These are phyloP conservation scores for Suhomyces maxii DNA, from an alignment of 1,139 yeast genomes.

Conservation along the genomic window DNA sequence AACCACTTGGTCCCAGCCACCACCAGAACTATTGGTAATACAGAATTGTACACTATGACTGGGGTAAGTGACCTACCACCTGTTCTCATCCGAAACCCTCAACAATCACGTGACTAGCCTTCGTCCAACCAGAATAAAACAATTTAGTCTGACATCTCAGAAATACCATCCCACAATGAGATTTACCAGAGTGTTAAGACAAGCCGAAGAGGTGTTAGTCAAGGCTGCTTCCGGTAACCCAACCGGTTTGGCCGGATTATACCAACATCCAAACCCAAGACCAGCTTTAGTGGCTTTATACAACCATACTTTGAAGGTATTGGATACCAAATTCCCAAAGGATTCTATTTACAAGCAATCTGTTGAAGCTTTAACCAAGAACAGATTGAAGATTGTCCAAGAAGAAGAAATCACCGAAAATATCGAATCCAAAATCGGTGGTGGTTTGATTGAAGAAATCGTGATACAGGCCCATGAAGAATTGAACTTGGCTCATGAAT, in stretches of 20 bases:
- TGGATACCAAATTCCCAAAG: constrained; percentile 63
- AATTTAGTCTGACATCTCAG: constrained; percentile 7
- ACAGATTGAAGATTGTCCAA: constrained; percentile 70
- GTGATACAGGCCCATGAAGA: constrained; percentile 84
- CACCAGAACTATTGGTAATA: too few relatives aligned
- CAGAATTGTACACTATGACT: too few relatives aligned
- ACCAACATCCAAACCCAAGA: constrained; percentile 82
- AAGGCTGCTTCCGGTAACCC: constrained; percentile 70
- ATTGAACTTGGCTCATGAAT: constrained; percentile 62
- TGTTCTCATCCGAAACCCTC: too few relatives aligned
- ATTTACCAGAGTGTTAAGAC: constrained; percentile 45
- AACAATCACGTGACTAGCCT: constrained; percentile 7
- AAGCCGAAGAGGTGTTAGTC: constrained; percentile 62
- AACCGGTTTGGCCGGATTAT: constrained; percentile 78
- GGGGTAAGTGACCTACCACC: not conserved
- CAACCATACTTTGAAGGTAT: constrained; percentile 62
- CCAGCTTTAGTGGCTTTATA: constrained; percentile 75
- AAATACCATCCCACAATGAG: constrained; percentile 28
- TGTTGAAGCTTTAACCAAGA: constrained; percentile 68
- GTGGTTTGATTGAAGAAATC: constrained; percentile 83
- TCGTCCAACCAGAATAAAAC: constrained; percentile 14
- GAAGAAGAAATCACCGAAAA: constrained; percentile 60
- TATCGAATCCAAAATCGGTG: constrained; percentile 75
- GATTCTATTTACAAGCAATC: constrained; percentile 76
- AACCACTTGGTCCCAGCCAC: too few relatives aligned